Base-by-base conservation (phyloP, 495 filamentous ascomycete species). In the Tricharina praecox region DNA sequence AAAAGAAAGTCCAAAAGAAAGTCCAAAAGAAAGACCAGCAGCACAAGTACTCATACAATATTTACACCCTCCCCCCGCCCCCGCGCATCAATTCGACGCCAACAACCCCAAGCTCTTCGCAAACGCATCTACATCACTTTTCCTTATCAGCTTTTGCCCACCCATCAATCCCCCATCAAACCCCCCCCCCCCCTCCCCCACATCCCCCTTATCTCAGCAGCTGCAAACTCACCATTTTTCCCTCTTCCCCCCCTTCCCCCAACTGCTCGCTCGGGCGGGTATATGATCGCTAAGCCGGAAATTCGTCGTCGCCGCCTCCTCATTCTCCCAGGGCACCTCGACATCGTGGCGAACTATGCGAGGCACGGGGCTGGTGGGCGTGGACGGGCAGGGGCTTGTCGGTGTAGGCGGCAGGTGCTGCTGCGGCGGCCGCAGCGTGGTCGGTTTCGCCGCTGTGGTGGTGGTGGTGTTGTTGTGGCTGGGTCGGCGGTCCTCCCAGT, bases 101-200 rank as follows among this genome's bases (percentile, higher is more conserved):
- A 43, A 13, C 21, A 43, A 9, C 3, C 40, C 40, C 26, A 43
- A 26, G 26, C 24, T 26, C 18, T 26, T 43, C 40, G 40, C 40
- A 43, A 43, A 43, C 3, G 1, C 18, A 43, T 43, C 23, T 8
- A 43, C 40, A 26, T 43, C 40, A 43, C 40, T 43, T 18, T 5
- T 18, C 40, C 26, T 26, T 3, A 25, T 43, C 3, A 25, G 21
- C 15, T 16, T 40, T 15, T 15, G 10, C n/a, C 2, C 3, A 21
- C n/a, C 37, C 10, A 20, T 40, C 18, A 18, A 18, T 10, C 2
- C 37, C 20, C 9, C 10, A 15, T 40, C 37, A 40, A 18, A 18
- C 11, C 1, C n/a, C n/a, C n/a, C n/a, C n/a, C n/a, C n/a, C n/a
- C n/a, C n/a, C n/a, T n/a, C n/a, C n/a, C n/a, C 2, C 10, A 7